Evolutionary conservation across 495 filamentous ascomycete species (phyloP).

Genomic region (Chaetomium tenue): DNA sequence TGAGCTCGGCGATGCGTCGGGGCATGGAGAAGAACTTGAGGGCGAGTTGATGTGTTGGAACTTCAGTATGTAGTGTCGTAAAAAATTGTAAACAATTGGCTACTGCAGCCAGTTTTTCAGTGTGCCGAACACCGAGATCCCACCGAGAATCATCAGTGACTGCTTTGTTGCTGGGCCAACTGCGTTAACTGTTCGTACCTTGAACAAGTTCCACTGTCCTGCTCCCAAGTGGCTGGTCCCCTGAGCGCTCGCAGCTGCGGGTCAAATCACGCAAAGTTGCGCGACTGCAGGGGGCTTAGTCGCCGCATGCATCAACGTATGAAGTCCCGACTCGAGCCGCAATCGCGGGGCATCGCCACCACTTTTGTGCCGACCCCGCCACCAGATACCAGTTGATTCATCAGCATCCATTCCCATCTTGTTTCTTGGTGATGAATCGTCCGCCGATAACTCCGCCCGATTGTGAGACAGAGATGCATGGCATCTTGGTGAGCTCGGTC

Average conservation of each 20-base stretch:
- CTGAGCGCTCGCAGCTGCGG: neutral
- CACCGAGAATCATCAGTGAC: too few relatives aligned
- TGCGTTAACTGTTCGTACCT: too few relatives aligned
- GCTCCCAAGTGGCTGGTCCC: neutral
- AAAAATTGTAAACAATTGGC: too few relatives aligned
- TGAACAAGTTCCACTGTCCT: neutral
- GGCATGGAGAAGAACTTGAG: slow-evolving; percentile 38
- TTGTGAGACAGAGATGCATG: neutral
- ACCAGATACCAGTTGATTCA: slow-evolving; percentile 10
- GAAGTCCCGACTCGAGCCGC: neutral
- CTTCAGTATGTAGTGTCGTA: too few relatives aligned
- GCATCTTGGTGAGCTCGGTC: neutral
- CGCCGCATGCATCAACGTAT: neutral
- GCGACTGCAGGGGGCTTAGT: slow-evolving; percentile 11
- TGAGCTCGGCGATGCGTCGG: slow-evolving; percentile 28
- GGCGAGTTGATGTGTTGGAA: too few relatives aligned
- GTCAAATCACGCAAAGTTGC: slow-evolving; percentile 26
- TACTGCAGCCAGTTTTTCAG: too few relatives aligned
- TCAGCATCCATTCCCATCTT: slow-evolving; percentile 7
- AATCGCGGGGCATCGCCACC: slow-evolving; percentile 8
- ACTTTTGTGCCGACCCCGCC: slow-evolving; percentile 9
- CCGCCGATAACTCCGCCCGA: slow-evolving; percentile 11
- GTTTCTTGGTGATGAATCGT: neutral
- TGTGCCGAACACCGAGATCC: too few relatives aligned
- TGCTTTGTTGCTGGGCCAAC: neutral